Evolutionary conservation across 306 rosid genomes (phyloP), one percentile per base, ranked within the genome.

Genomic region (Acacia crassicarpa): DNA sequence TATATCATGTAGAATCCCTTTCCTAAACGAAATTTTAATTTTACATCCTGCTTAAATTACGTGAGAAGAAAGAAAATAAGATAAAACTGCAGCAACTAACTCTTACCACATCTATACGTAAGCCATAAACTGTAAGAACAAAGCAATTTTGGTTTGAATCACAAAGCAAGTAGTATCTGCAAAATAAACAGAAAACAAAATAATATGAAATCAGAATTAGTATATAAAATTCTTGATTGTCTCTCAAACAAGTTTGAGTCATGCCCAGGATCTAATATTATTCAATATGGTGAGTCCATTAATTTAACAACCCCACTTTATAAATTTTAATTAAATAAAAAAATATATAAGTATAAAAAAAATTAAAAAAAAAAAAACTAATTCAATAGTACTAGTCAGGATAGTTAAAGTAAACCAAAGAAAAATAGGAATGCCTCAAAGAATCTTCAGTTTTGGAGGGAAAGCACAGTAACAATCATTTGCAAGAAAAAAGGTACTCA

Each of bases 91-190:
- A 25, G 76, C 79, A 25, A 78, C 51, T 54, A 78, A 67, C 65
- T 73, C 94, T 89, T 87, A 93, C 98, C 90, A 88, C 88, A 76
- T 95, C 98, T 75, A 61, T 71, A 40, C 83, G 98, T 70, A 93
- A 73, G 56, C 97, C 98, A 86, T 93, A 93, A 76, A 93, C 81
- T 2, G 98, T 88, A 83, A 93, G 87, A 77, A 93, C 85, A 72
- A 93, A 95, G 87, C 91, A 95, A 53, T 80, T 82, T 85, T 87
- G 90, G 78, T 92, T 88, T 80, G 94, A 82, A 91, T 93, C 97
- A 67, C 95, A 90, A 72, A 91, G 88, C 88, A 93, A 81, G 80
- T 89, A 95, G 85, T 91, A 93, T 88, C 99, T 95, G 98, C 90
- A 85, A 72, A 75, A 75, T 44, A 67, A 78, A 25, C 59, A 75